phyloP scores from a whole-genome alignment of 257 asterid genomes.

The Perilla frutescens region DNA sequence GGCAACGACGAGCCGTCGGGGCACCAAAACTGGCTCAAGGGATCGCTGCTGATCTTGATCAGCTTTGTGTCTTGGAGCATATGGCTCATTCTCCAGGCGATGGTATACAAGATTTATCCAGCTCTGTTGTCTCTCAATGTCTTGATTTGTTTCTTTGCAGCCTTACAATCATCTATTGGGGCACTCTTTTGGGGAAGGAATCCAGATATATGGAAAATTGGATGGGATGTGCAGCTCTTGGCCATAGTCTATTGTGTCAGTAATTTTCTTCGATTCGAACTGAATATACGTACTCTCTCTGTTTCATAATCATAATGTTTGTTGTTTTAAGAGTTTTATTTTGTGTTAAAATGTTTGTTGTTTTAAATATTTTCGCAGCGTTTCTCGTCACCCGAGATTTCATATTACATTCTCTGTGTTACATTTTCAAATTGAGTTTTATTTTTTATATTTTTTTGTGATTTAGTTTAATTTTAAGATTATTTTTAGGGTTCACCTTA shows the following conservation, averaged over 20 bases:
- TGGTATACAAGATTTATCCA: conserved; percentile 29
- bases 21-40: conserved; percentile 30
- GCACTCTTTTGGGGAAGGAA: conserved; percentile 34
- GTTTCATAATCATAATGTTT: no score
- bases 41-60: conserved; percentile 27
- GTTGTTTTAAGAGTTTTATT: no score
- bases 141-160: conserved; percentile 27
- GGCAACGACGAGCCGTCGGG: neutral
- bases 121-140: conserved; percentile 28
- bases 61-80: conserved; percentile 31
- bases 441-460: no score
- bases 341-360: no score
- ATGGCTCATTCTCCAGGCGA: conserved; percentile 35
- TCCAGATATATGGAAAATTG: conserved; percentile 28
- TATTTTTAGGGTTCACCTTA: no score
- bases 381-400: no score
- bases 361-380: no score
- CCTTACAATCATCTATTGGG: conserved; percentile 19
- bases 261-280: no score
- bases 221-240: conserved; percentile 36
- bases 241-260: conserved; percentile 32
- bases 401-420: no score
- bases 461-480: no score
- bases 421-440: no score
- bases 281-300: no score